Evolutionary conservation across 768 basidiomycete species (phyloP).

Genomic region (Jaapia argillacea): DNA sequence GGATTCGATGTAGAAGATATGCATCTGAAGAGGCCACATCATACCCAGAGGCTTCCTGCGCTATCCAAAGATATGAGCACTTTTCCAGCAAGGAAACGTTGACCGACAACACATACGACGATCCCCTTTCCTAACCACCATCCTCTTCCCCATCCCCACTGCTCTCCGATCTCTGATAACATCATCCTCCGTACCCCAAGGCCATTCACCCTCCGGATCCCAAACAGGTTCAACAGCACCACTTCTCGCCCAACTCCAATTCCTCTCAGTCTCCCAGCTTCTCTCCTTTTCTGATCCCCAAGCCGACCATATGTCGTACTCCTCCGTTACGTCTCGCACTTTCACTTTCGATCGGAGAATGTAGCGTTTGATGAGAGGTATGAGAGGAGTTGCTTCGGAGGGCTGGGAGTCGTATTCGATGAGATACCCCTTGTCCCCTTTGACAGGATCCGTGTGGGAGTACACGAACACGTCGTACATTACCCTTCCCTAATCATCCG

Average conservation of each 20-base stretch:
- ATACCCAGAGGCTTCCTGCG: slow-evolving; percentile 45
- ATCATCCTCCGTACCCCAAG: slow-evolving; percentile 50
- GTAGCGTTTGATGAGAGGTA: slow-evolving; percentile 71
- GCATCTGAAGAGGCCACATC: slow-evolving; percentile 40
- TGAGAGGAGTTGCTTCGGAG: slow-evolving; percentile 49
- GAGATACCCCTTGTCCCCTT: slow-evolving; percentile 44
- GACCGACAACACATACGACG: slow-evolving; percentile 45
- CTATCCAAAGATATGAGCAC: slow-evolving; percentile 19
- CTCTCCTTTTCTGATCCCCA: slow-evolving; percentile 49
- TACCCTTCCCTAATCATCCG: slow-evolving; percentile 61
- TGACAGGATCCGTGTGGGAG: slow-evolving; percentile 31
- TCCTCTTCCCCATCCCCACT: slow-evolving; percentile 67
- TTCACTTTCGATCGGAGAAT: slow-evolving; percentile 86
- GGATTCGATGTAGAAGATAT: slow-evolving; percentile 71
- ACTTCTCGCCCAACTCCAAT: slow-evolving; percentile 54
- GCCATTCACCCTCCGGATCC: slow-evolving; percentile 35
- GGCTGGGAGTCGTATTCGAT: slow-evolving; percentile 62
- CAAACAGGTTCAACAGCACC: slow-evolving; percentile 75
- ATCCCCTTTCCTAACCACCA: slow-evolving; percentile 61
- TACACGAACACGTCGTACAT: slow-evolving; percentile 86
- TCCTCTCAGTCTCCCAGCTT: slow-evolving; percentile 29
- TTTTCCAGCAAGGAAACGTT: slow-evolving; percentile 3
- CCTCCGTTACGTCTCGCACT: slow-evolving; percentile 63
- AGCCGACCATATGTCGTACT: slow-evolving; percentile 74
- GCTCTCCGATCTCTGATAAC: slow-evolving; percentile 57